Base-by-base conservation (phyloP, 1,284 basidiomycete genomes). In the Tremellales sp. region DNA sequence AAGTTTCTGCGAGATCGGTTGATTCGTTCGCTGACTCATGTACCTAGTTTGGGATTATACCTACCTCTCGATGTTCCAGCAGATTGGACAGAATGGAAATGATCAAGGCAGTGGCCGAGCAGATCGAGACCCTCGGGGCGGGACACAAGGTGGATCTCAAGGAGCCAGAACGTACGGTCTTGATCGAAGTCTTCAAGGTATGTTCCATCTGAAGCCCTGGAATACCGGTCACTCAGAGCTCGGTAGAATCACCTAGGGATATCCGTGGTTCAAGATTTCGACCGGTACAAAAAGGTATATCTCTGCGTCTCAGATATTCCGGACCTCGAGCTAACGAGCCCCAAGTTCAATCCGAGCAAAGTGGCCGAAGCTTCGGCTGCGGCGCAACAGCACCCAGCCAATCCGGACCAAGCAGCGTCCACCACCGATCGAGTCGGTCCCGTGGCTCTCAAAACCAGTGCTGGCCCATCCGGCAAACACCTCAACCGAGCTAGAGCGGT, bases 61-160 rank as follows among this genome's bases (percentile, higher is more conserved):
- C 60, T 4, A 65, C 57, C 40, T 49, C 58, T 5, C 57, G 68
- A 24, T 55, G 58, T 35, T 69, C 65, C 10, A 48, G 56, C 40
- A 58, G 56, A 35, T 39, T 71, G 4, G 62, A 64, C 10, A 38
- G 66, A 18, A 49, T 71, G 45, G 59, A 66, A 13, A 61, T 68
- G 60, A 71, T 71, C 53, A 58, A 60, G 36, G 50, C 58, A 1
- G 56, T 68, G 12, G 68, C 68, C 3, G 63, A 65, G 27, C 48
- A 60, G 22, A 62, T 71, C 3, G 41, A 45, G 12, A 58, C 55
- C 31, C 48, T 69, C 4, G 54, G 53, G 14, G 35, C 41, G 7
- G 57, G 50, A 2, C 68, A 71, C 45, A 56, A 40, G 14, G 68
- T 71, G 6, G 66, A 71, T 50, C 53, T 71, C 31, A 60, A 52